Percentiles rank a stretch among this genome's conserved stretches.
phyloP scores from a whole-genome alignment of 164 flowering plant species.

The Vitis rotundifolia region DNA sequence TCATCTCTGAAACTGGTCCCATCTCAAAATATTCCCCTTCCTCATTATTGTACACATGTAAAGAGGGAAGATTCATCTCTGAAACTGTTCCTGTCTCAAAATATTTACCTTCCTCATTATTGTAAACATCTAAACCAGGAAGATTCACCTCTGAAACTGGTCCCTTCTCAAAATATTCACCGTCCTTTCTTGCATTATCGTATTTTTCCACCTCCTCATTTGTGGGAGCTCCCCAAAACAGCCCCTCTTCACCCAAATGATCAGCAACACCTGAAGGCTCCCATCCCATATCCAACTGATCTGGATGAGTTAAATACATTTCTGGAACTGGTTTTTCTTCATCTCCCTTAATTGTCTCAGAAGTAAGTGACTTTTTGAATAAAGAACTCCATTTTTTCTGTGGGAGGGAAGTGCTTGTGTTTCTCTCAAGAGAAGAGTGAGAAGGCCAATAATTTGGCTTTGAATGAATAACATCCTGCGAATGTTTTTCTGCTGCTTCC shows the following conservation, averaged over 20 bases:
- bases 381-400: conserved; percentile 23
- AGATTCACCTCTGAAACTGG: too few relatives aligned
- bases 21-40: background rate
- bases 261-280: background rate
- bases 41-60: background rate
- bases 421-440: background rate
- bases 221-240: background rate
- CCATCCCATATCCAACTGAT: conserved; percentile 1
- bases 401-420: background rate
- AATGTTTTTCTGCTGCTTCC: conserved; percentile 2
- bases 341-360: background rate
- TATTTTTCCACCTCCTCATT: background rate
- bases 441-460: background rate
- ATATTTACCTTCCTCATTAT: conserved; percentile 1
- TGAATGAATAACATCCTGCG: background rate
- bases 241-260: background rate
- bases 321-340: conserved; percentile 1
- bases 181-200: background rate
- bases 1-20: background rate
- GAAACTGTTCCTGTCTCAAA: background rate
- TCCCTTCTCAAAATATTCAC: background rate
- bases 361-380: conserved; percentile 13
- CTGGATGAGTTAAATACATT: background rate
- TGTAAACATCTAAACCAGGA: too few relatives aligned
- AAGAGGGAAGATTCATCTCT: too few relatives aligned